phyloP scores from a whole-genome alignment of 495 filamentous ascomycete species.

The Sporormia fimetaria region DNA sequence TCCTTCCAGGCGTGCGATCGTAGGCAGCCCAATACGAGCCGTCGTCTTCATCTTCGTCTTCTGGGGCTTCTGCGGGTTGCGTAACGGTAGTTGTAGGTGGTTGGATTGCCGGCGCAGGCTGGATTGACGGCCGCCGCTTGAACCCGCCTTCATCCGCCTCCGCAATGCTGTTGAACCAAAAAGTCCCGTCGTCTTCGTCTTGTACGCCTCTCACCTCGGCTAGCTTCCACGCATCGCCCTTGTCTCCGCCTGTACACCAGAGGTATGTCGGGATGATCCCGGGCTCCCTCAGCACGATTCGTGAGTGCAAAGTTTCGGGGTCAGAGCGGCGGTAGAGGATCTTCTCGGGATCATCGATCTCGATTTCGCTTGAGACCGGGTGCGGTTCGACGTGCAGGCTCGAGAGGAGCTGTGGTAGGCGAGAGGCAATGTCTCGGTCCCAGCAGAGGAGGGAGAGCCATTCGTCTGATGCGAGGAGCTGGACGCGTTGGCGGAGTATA shows the following conservation, averaged over 20 bases:
- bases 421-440: slow-evolving; percentile 54
- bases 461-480: slow-evolving; percentile 63
- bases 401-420: slow-evolving; percentile 53
- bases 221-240: slow-evolving; percentile 68
- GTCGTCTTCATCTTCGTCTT: slow-evolving; percentile 47
- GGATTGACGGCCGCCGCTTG: slow-evolving; percentile 14
- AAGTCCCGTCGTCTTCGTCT: slow-evolving; percentile 31
- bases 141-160: slow-evolving; percentile 42
- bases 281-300: slow-evolving; percentile 40
- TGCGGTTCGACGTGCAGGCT: slow-evolving; percentile 70
- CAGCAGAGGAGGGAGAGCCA: slow-evolving; percentile 92
- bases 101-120: slow-evolving; percentile 14
- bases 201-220: slow-evolving; percentile 62
- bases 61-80: slow-evolving; percentile 5
- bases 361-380: slow-evolving; percentile 84
- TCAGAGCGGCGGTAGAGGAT: slow-evolving; percentile 64
- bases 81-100: slow-evolving; percentile 3
- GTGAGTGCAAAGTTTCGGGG: slow-evolving; percentile 71
- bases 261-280: slow-evolving; percentile 44
- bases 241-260: slow-evolving; percentile 55
- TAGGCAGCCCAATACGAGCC: slow-evolving; percentile 94
- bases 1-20: slow-evolving; percentile 69
- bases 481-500: slow-evolving; percentile 78
- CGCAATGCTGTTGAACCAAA: slow-evolving; percentile 42
- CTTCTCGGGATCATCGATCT: slow-evolving; percentile 54